Evolutionary conservation across 148 eudicot genomes (phyloP), one percentile per base, ranked within the genome.

Genomic region (Mesembryanthemum crystallinum): DNA sequence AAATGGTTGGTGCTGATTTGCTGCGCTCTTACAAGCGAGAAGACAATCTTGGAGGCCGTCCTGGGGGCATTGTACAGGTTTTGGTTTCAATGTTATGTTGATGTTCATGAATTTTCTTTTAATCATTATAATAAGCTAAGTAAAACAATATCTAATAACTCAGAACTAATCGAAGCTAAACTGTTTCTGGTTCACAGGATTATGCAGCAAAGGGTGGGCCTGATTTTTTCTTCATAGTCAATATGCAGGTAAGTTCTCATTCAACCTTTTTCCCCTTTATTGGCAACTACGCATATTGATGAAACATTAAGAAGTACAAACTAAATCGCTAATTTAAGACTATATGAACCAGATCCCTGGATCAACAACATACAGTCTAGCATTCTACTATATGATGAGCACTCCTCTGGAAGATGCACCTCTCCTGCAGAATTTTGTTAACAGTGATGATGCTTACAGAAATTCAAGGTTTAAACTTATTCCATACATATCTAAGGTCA

Each of bases 1-100:
- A 89, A 78, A 86, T 88, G 85, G 91, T 89, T 68, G 93, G 82
- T 42, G 89, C 89, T 35, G 93, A 88, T 73, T 89, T 89, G 93
- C 73, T 88, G 72, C 81, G 69, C 80, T 89, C 93, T 73, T 84
- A 88, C 77, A 89, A 83, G 77, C 82, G 89, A 79, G 93, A 86
- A 85, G 88, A 89, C 80, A 84, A 89, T 82, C 86, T 89, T 62
- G 93, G 84, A 73, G 85, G 86, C 28, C 93, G 91, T 70, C 86
- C 87, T 76, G 93, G 88, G 65, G 67, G 89, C 76, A 83, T 89
- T 52, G 91, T 89, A 17, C 88, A 88, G 87, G 93, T 89, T n/a
- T n/a, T 69, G 25, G 76, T 74, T 60, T 59, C 25, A 63, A 68
- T 35, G 0, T 24, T 35, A 9, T 23, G 18, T 33, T 4, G 13